Conservation (phyloP, 306 rosid genomes). For the Bauhinia variegata region DNA sequence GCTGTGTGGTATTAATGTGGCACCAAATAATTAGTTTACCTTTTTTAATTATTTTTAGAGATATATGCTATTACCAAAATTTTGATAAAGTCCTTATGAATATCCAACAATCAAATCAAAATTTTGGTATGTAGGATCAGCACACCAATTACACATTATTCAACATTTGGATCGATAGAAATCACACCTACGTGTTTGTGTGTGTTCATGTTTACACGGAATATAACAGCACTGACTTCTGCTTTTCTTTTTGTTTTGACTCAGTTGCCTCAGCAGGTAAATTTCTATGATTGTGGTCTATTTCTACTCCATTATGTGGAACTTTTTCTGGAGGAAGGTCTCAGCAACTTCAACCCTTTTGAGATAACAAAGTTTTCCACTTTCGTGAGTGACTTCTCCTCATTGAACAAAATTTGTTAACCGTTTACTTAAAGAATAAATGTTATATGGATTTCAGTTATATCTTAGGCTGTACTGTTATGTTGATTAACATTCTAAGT, state of each 20-base stretch:
- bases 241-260: conserved; percentile 21
- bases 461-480: too few relatives aligned
- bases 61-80: too few relatives aligned
- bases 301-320: conserved; percentile 87
- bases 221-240: conserved; percentile 8
- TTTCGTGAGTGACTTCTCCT: conserved; percentile 60
- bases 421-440: too few relatives aligned
- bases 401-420: background rate
- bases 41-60: too few relatives aligned
- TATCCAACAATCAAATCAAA: too few relatives aligned
- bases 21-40: too few relatives aligned
- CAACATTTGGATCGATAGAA: too few relatives aligned
- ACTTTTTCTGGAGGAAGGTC: conserved; percentile 67
- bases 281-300: conserved; percentile 76
- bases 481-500: background rate
- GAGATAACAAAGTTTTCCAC: conserved; percentile 53
- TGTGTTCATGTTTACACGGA: conserved; percentile 1
- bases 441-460: too few relatives aligned
- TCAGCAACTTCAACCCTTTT: conserved; percentile 59
- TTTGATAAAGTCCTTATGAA: too few relatives aligned
- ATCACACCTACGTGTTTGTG: background rate
- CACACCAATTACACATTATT: too few relatives aligned
- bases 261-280: conserved; percentile 88
- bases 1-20: too few relatives aligned
- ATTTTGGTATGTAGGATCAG: too few relatives aligned